Conservation (phyloP, 345 rosid genomes). For the Aurinia saxatilis region DNA sequence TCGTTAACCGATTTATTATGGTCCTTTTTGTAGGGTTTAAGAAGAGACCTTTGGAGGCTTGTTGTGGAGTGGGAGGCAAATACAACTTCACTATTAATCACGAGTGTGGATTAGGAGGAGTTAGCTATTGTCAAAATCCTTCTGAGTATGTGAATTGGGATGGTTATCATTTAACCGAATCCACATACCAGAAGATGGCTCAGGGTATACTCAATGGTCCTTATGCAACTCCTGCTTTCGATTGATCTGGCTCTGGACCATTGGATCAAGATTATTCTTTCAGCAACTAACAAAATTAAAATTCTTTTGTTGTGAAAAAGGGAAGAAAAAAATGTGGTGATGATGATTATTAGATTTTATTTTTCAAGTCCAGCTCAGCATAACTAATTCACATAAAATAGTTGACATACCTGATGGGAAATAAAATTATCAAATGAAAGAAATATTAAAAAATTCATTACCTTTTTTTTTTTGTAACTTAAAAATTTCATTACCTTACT, state of each 20-base stretch:
- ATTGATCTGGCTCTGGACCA: slow-evolving; percentile 13
- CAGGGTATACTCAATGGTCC: slow-evolving; percentile 23
- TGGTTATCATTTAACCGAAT: slow-evolving; percentile 36
- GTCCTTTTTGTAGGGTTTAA: slow-evolving; percentile 23
- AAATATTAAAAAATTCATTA: too few species aligned
- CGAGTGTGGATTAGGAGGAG: slow-evolving; percentile 22
- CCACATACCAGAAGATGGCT: slow-evolving; percentile 14
- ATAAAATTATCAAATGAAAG: too few species aligned
- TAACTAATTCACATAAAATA: too few species aligned
- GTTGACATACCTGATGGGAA: too few species aligned
- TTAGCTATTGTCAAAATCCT: slow-evolving; percentile 29
- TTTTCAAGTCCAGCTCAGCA: too few species aligned
- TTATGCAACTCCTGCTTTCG: slow-evolving; percentile 19
- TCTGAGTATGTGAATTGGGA: slow-evolving; percentile 41
- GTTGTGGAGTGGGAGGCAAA: slow-evolving; percentile 41
- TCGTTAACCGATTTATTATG: not conserved
- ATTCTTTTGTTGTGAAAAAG: not conserved
- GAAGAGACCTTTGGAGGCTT: slow-evolving; percentile 26
- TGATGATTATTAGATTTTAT: too few species aligned
- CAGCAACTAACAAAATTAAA: not conserved
- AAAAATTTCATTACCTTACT: too few species aligned
- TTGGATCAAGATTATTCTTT: not conserved
- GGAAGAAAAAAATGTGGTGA: not conserved
- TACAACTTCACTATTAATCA: slow-evolving; percentile 32
- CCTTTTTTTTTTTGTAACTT: too few species aligned